Evolutionary conservation across 1,284 basidiomycete species (phyloP), one percentile per base, ranked within the genome.

Genomic region (Apiotrichum veenhuisii): DNA sequence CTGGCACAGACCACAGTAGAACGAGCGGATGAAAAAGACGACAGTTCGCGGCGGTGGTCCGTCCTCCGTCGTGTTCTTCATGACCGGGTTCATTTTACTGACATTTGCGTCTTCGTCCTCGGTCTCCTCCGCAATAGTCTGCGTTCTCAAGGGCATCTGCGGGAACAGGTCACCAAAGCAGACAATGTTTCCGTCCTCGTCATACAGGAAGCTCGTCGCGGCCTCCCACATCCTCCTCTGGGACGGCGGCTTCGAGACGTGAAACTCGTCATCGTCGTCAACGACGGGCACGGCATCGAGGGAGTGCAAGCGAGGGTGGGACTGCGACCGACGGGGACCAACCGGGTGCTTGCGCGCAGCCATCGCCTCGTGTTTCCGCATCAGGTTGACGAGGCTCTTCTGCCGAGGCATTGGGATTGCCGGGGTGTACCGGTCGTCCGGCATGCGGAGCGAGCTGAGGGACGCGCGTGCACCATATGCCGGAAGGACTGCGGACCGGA

Each of bases 1-100:
- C 60, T 77, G 76, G 52, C 73, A 76, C 62, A 72, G 67, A 14
- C 73, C 74, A 55, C 76, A 78, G 73, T 72, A 76, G 61, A 75
- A 76, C 51, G 70, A 58, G 8, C 76, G 62, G 42, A 76, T 69
- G 58, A 74, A 77, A 64, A 77, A 71, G 14, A 77, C 59, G 20
- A 76, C 68, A 8, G 71, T 73, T 18, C 37, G 49, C 22, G 52
- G 52, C 22, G 49, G 26, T 1, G 38, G 44, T 2, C 34, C 41
- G 17, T 44, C n/a, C 18, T 27, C 34, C 9, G 38, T 44, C 23
- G 9, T 11, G 42, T 17, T 37, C 5, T 14, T 37, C 5, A 5
- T 18, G 15, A 37, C 15, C 11, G 36, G n/a, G n/a, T n/a, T n/a
- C n/a, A n/a, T n/a, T n/a, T n/a, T n/a, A n/a, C n/a, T n/a, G n/a